Base-by-base conservation (phyloP, 1,284 basidiomycete genomes). In the Polyporus tsugae region DNA sequence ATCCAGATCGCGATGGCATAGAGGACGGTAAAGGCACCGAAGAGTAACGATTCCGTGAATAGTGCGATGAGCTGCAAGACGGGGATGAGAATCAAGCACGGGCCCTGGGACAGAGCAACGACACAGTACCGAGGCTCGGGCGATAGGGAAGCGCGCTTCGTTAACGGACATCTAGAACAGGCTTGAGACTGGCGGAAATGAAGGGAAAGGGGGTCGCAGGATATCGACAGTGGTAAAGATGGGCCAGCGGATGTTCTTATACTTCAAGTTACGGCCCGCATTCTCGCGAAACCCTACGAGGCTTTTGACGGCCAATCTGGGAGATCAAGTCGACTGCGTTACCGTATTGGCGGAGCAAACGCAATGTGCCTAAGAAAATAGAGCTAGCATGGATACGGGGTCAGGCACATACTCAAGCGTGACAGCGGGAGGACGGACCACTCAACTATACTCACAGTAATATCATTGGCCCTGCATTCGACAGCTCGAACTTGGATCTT, bases 1-100 rank as follows among this genome's bases (percentile, higher is more conserved):
- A 73, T 71, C 72, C 72, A 73, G 35, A 71, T 69, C 2, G 72
- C 69, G 25, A 73, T 70, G 57, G 60, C 59, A 33, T 73, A 73
- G 46, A 73, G 70, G n/a, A 73, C 72, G 33, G 67, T 65, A 64
- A 73, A 73, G 29, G 67, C 69, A 41, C 72, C 72, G 36, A 71
- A 73, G 33, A 71, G 9, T 64, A 73, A 36, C 61, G 72, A 73
- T 57, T 73, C 72, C 17, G 68, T 63, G 38, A 70, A 71, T 35
- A 73, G 35, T 13, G 67, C 67, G 29, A 69, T 63, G 64, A 69
- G 67, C 67, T 69, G 35, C 10, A 41, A 7, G 39, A 22, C 6
- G 6, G 9, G 10, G 6, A 52, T 52, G 25, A 22, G 35, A 13
- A 44, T 5, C 1, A n/a, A n/a, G 15, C 19, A 49, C 7, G 2